Evolutionary conservation across 2,329 filamentous ascomycete species (phyloP).

Genomic region (Colletotrichum tanaceti): DNA sequence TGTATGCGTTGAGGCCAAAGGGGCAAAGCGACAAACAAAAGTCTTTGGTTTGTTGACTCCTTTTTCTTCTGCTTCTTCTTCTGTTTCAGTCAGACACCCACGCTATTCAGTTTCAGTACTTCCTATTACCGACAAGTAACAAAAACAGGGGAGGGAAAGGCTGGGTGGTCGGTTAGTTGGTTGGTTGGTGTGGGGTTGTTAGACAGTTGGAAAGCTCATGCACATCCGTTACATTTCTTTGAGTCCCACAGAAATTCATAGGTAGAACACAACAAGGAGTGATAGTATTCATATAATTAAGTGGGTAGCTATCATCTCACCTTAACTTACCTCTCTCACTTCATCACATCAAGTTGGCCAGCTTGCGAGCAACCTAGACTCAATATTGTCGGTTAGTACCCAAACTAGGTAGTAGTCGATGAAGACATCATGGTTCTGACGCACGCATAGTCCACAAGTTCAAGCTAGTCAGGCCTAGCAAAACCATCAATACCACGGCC

Average conservation of each 20-base stretch:
- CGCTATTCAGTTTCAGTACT: no score
- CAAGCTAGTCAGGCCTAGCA: background rate
- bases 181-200: background rate
- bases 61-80: no score
- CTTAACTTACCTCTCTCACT: background rate
- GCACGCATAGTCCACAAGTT: background rate
- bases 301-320: background rate
- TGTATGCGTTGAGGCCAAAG: no score
- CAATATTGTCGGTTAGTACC: background rate
- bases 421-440: background rate
- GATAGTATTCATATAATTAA: no score
- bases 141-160: no score
- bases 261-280: background rate
- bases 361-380: no score
- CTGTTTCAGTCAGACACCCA: no score
- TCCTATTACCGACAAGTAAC: no score
- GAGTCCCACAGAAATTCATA: background rate
- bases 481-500: background rate
- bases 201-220: background rate
- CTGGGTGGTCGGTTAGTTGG: no score
- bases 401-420: fast-evolving
- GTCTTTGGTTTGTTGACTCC: no score
- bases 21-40: no score
- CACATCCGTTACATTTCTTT: background rate
- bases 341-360: background rate